A percentile compares a stretch with the other conserved stretches of the same genome.
Conservation (phyloP, 768 basidiomycete genomes). For the Lactarius sp. region DNA sequence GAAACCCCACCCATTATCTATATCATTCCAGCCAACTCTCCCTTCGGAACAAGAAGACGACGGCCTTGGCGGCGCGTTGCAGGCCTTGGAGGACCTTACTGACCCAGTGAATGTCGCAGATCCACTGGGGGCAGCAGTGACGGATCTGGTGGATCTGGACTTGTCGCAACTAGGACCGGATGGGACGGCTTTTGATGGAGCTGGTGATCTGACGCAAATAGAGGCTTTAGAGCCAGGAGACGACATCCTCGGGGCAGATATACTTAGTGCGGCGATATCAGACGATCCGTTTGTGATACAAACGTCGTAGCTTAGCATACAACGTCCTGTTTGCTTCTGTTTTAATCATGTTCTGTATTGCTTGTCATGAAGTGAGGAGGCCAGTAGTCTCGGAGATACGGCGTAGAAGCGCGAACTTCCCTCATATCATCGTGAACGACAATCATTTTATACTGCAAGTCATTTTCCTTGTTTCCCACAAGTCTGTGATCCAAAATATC, state of each 20-base stretch:
- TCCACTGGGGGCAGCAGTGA: slow-evolving; percentile 27
- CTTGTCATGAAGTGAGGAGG: neutral
- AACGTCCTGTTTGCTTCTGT: neutral
- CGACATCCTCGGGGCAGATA: slow-evolving; percentile 50
- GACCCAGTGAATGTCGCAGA: slow-evolving; percentile 32
- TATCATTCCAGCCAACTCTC: slow-evolving; percentile 44
- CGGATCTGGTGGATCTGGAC: slow-evolving; percentile 49
- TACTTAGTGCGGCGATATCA: slow-evolving; percentile 48
- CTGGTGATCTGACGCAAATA: slow-evolving; percentile 54
- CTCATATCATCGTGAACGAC: too few relatives aligned
- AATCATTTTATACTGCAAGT: too few relatives aligned
- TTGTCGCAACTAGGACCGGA: slow-evolving; percentile 63
- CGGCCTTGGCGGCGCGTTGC: slow-evolving; percentile 50
- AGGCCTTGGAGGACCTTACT: slow-evolving; percentile 48
- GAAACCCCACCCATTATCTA: slow-evolving; percentile 59
- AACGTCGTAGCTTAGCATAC: neutral
- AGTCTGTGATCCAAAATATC: too few relatives aligned
- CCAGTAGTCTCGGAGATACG: too few relatives aligned
- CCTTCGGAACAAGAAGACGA: slow-evolving; percentile 30
- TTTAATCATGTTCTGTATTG: neutral
- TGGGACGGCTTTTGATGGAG: slow-evolving; percentile 50
- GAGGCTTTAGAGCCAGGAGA: slow-evolving; percentile 37
- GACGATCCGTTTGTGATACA: slow-evolving; percentile 52
- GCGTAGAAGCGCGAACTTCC: too few relatives aligned
- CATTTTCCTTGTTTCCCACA: too few relatives aligned